These are phyloP conservation scores for Gaeumannomyces tritici DNA, from an alignment of 2,329 filamentous ascomycete genomes.

Conservation along the genomic window DNA sequence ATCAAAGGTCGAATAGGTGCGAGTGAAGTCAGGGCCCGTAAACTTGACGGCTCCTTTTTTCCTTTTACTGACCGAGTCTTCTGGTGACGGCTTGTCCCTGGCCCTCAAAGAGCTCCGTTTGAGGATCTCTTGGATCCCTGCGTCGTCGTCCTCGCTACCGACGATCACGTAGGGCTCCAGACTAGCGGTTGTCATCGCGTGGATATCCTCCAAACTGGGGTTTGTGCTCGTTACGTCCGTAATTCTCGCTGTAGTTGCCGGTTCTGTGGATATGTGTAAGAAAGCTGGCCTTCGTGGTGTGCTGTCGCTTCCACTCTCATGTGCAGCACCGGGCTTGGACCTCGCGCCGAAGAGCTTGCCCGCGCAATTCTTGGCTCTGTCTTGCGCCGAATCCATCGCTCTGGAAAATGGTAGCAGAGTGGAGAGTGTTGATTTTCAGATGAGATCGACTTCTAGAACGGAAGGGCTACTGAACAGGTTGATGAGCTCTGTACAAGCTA, in stretches of 20 bases:
- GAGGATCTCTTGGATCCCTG: conserved; percentile 29
- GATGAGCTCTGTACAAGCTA: background rate
- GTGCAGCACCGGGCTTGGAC: background rate
- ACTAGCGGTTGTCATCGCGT: background rate
- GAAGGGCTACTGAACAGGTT: background rate
- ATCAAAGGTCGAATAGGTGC: conserved; percentile 66
- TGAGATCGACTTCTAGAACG: background rate
- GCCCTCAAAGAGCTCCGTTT: conserved; percentile 20
- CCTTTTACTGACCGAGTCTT: background rate
- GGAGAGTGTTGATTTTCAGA: background rate
- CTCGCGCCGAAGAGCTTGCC: background rate
- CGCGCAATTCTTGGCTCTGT: background rate
- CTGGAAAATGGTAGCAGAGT: background rate
- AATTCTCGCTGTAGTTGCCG: background rate
- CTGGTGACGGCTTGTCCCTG: conserved; percentile 8
- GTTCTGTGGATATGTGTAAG: background rate
- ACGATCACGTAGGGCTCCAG: conserved; percentile 12
- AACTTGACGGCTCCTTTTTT: conserved; percentile 20
- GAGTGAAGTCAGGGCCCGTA: conserved; percentile 57
- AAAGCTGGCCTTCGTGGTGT: background rate
- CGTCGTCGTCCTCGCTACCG: conserved; percentile 15
- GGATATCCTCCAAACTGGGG: background rate
- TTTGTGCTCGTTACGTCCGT: background rate
- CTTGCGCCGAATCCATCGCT: background rate
- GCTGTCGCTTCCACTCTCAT: background rate